Evolutionary conservation across 2,329 filamentous ascomycete species (phyloP).

Genomic region (Aspergillus aculeatinus): DNA sequence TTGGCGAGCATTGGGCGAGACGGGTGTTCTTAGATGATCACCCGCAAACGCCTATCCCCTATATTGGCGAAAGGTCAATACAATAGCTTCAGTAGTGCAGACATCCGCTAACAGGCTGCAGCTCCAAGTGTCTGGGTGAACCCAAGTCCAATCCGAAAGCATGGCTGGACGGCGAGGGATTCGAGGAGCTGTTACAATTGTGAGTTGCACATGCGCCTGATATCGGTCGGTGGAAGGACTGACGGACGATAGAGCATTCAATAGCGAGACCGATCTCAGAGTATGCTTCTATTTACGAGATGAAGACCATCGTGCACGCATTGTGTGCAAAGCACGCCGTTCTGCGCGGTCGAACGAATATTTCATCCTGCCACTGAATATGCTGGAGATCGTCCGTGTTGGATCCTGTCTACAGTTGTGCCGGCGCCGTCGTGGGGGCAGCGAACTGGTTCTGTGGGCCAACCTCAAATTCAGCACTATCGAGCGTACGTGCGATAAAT

Average conservation of each 20-base stretch:
- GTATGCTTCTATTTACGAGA: slow-evolving; percentile 54
- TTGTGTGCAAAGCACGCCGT: slow-evolving; percentile 52
- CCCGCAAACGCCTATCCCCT: slow-evolving; percentile 31
- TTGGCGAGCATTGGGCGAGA: slow-evolving; percentile 44
- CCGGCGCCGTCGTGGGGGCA: slow-evolving; percentile 35
- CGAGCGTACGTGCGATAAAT: slow-evolving; percentile 46
- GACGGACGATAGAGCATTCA: slow-evolving; percentile 44
- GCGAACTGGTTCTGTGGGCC: slow-evolving; percentile 52
- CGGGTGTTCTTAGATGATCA: slow-evolving; percentile 36
- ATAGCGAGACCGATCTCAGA: slow-evolving; percentile 44
- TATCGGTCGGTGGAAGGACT: not conserved
- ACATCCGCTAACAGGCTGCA: slow-evolving; percentile 17
- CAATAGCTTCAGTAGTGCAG: not conserved
- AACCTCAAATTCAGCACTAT: slow-evolving; percentile 55
- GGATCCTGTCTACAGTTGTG: slow-evolving; percentile 43
- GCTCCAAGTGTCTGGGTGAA: slow-evolving; percentile 39
- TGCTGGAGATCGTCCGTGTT: slow-evolving; percentile 39
- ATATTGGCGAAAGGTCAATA: slow-evolving; percentile 32
- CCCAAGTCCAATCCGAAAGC: slow-evolving; percentile 27
- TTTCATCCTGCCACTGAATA: slow-evolving; percentile 53
- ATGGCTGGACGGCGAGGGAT: slow-evolving; percentile 35
- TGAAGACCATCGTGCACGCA: slow-evolving; percentile 52
- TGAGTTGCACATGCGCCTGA: slow-evolving; percentile 22
- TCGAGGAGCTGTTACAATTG: slow-evolving; percentile 41
- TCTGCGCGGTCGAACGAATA: slow-evolving; percentile 41